Evolutionary conservation across 345 rosid species (phyloP).

Genomic region (Salix viminalis): DNA sequence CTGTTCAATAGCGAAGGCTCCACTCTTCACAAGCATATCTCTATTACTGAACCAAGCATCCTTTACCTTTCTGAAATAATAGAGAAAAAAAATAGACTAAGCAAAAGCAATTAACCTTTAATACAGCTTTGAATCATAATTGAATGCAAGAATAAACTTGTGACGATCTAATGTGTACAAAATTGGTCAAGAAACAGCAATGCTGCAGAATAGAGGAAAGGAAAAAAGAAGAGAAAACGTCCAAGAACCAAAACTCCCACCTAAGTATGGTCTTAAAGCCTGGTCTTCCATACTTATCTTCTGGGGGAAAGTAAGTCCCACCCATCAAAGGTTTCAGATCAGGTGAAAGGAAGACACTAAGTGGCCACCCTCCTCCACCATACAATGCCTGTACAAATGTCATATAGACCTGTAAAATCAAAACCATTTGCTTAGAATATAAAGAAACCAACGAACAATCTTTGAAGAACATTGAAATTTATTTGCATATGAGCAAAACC

Average conservation of each 20-base stretch:
- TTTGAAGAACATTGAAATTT: not conserved
- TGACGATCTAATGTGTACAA: not conserved
- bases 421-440: not conserved
- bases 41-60: conserved; percentile 73
- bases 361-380: conserved; percentile 95
- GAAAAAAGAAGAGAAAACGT: not conserved
- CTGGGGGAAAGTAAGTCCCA: conserved; percentile 92
- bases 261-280: conserved; percentile 86
- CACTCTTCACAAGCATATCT: conserved; percentile 67
- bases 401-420: conserved; percentile 75
- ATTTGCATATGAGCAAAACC: not conserved
- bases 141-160: not conserved
- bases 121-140: not conserved
- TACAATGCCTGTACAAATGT: conserved; percentile 85
- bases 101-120: not conserved
- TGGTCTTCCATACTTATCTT: conserved; percentile 82
- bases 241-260: conserved; percentile 22
- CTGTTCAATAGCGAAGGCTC: conserved; percentile 77
- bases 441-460: not conserved
- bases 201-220: not conserved
- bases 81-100: not conserved
- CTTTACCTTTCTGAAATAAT: conserved; percentile 64
- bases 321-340: conserved; percentile 95
- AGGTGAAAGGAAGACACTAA: conserved; percentile 83
- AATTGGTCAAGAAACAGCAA: not conserved